A percentile compares a stretch with the other conserved stretches of the same genome.
Evolutionary conservation across 148 eudicot genomes (phyloP).

Genomic region (Silene uniflora): DNA sequence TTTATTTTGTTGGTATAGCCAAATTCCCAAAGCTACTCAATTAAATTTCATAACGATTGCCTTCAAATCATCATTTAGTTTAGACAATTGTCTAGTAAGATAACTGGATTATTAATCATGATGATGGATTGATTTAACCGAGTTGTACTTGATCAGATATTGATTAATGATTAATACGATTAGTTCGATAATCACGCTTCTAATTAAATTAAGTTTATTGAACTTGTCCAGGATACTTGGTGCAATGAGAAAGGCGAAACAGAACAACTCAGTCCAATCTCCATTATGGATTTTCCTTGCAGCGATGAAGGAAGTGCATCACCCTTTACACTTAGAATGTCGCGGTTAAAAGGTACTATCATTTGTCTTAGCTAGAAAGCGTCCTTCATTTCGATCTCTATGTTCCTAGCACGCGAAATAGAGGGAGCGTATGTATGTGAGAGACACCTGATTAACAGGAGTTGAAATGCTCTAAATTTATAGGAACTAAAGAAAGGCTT

Average conservation of each 20-base stretch:
- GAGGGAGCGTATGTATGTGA: not conserved
- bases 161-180: too few relatives aligned
- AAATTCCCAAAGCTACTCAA: too few relatives aligned
- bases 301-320: constrained; percentile 52
- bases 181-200: too few relatives aligned
- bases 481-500: constrained; percentile 54
- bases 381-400: not conserved
- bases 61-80: too few relatives aligned
- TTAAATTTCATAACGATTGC: too few relatives aligned
- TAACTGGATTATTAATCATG: too few relatives aligned
- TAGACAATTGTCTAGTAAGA: too few relatives aligned
- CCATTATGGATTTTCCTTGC: constrained; percentile 56
- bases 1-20: too few relatives aligned
- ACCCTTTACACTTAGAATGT: constrained; percentile 39
- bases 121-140: too few relatives aligned
- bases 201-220: not conserved
- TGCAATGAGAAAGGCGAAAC: constrained; percentile 34
- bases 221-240: constrained; percentile 20
- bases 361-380: not conserved
- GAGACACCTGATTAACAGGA: too few relatives aligned
- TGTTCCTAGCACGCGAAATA: not conserved
- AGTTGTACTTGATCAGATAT: too few relatives aligned
- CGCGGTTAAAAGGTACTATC: constrained; percentile 45
- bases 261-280: constrained; percentile 64
- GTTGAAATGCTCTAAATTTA: not conserved